Conservation (phyloP, 2,329 filamentous ascomycete species). For the Fusarium papillatum region DNA sequence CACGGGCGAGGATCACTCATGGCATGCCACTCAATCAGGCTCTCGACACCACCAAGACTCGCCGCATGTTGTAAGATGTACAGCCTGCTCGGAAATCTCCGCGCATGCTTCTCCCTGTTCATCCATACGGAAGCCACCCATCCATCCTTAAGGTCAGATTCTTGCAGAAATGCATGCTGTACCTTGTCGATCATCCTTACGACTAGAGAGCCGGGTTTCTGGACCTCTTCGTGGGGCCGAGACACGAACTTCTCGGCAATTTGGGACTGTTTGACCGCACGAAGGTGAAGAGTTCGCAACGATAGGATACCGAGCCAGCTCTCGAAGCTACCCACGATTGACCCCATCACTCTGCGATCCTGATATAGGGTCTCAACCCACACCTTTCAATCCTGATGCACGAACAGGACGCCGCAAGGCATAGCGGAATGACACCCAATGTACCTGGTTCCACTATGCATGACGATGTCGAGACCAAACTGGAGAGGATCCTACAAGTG, state of each 20-base stretch:
- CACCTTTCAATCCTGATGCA: constrained; percentile 63
- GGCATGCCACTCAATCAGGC: not conserved
- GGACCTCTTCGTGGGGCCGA: not conserved
- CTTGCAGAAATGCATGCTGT: not conserved
- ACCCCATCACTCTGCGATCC: constrained; percentile 82
- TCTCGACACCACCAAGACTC: not conserved
- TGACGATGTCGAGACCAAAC: constrained; percentile 84
- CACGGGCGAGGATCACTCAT: not conserved
- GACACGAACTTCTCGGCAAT: not conserved
- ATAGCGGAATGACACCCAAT: constrained; percentile 93
- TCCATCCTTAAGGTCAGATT: not conserved
- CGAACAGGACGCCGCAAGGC: constrained; percentile 84
- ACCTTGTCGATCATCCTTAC: not conserved
- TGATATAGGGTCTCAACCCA: constrained; percentile 70
- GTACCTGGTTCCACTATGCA: constrained; percentile 96
- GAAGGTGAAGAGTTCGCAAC: not conserved
- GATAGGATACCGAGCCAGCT: constrained; percentile 77
- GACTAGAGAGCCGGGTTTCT: not conserved
- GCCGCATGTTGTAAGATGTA: not conserved
- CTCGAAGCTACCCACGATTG: constrained; percentile 89
- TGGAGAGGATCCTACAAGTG: constrained; percentile 74
- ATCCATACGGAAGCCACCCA: not conserved
- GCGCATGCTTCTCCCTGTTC: not conserved
- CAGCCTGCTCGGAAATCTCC: not conserved
- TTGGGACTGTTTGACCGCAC: not conserved